Conservation (phyloP, 768 basidiomycete species). For the Mycena alexandri region DNA sequence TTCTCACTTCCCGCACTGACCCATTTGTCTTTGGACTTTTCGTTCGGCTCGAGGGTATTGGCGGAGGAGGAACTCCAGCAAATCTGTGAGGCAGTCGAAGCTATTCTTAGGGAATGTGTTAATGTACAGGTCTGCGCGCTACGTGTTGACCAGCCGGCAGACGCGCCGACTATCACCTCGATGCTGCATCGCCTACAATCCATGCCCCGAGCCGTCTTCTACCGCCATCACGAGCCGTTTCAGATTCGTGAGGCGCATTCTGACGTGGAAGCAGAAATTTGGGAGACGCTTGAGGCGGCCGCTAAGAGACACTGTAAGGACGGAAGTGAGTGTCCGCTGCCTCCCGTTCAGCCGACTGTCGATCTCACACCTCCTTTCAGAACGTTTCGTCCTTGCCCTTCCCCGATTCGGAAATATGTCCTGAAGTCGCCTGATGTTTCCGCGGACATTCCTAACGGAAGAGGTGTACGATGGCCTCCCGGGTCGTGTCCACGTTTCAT, state of each 20-base stretch:
- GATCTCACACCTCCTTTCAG: conserved; percentile 1
- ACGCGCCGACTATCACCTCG: conserved; percentile 16
- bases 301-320: conserved; percentile 38
- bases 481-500: too few species aligned
- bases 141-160: conserved; percentile 44
- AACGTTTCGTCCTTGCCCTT: neutral
- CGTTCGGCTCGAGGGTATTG: conserved; percentile 46
- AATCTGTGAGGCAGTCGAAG: conserved; percentile 41
- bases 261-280: conserved; percentile 46
- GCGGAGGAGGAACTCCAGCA: conserved; percentile 35
- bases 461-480: too few species aligned
- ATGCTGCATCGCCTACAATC: conserved; percentile 32
- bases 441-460: too few species aligned
- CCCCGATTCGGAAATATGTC: conserved; percentile 10
- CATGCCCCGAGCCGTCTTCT: conserved; percentile 54
- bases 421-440: neutral
- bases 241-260: conserved; percentile 54
- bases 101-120: conserved; percentile 42
- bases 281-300: conserved; percentile 50
- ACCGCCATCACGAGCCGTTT: conserved; percentile 54
- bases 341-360: neutral
- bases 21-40: conserved; percentile 53
- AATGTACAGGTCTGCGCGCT: conserved; percentile 49
- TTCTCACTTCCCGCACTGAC: conserved; percentile 49
- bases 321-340: neutral